Conservation (phyloP, 495 filamentous ascomycete genomes). For the Saxispiralis lemnorum region DNA sequence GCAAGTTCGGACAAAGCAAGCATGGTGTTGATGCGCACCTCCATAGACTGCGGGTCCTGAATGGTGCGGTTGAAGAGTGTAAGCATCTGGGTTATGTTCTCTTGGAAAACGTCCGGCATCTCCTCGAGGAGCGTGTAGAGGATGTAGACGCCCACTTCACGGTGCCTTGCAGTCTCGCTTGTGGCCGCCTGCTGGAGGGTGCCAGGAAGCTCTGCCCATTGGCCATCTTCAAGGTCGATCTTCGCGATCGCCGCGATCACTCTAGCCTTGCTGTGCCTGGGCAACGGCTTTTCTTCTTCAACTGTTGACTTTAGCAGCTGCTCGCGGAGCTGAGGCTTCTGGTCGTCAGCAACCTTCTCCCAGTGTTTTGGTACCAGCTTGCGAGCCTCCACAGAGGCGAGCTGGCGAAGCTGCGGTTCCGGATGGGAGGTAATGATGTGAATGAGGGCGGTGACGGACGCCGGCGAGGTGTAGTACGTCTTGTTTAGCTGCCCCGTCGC, state of each 20-base stretch:
- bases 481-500: constrained; percentile 81
- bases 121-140: constrained; percentile 79
- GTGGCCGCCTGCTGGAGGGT: constrained; percentile 55
- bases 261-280: constrained; percentile 72
- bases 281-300: constrained; percentile 51
- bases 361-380: constrained; percentile 76
- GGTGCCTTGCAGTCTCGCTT: constrained; percentile 52
- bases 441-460: constrained; percentile 64
- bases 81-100: constrained; percentile 61
- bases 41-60: constrained; percentile 69
- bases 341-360: constrained; percentile 38
- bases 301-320: constrained; percentile 68
- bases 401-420: constrained; percentile 56
- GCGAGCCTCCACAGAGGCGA: constrained; percentile 74
- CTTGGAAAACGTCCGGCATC: constrained; percentile 59
- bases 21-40: constrained; percentile 89
- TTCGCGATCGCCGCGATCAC: constrained; percentile 75
- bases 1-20: constrained; percentile 79
- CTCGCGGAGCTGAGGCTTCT: constrained; percentile 63
- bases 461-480: constrained; percentile 72
- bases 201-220: constrained; percentile 70
- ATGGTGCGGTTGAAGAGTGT: constrained; percentile 74
- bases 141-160: constrained; percentile 83
- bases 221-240: constrained; percentile 66
- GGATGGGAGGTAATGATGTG: constrained; percentile 66